Conservation (phyloP, 768 basidiomycete genomes). For the Lactifluus volemus region DNA sequence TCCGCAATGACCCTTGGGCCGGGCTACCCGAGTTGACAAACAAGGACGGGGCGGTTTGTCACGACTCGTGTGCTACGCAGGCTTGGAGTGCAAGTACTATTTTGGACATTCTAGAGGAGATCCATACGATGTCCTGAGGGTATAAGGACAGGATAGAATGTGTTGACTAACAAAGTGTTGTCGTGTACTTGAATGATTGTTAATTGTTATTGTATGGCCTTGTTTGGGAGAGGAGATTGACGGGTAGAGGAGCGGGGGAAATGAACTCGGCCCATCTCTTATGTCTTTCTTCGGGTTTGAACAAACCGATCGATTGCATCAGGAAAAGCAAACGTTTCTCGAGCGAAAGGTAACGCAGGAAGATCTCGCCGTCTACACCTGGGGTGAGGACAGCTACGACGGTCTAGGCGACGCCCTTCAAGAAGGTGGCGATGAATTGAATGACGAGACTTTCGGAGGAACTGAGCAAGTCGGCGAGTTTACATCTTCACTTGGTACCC, state of each 20-base stretch:
- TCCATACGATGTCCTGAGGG: constrained; percentile 35
- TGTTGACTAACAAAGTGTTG: not conserved
- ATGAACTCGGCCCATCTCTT: constrained; percentile 2
- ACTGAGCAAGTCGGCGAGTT: constrained; percentile 61
- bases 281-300: constrained; percentile 85
- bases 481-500: not conserved
- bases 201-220: constrained; percentile 13
- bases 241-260: not conserved
- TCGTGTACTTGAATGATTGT: not conserved
- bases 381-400: constrained; percentile 87
- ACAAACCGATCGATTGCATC: constrained; percentile 45
- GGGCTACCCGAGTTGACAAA: constrained; percentile 93
- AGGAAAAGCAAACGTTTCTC: constrained; percentile 50
- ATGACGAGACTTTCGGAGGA: constrained; percentile 94
- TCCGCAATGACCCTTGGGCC: constrained; percentile 79
- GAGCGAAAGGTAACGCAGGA: constrained; percentile 46
- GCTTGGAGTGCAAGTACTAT: constrained; percentile 95
- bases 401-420: constrained; percentile 80
- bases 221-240: constrained; percentile 10
- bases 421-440: constrained; percentile 87
- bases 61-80: constrained; percentile 87
- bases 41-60: constrained; percentile 70
- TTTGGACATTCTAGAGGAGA: constrained; percentile 79
- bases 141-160: not conserved
- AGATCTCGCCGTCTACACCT: constrained; percentile 85